phyloP scores from a whole-genome alignment of 768 basidiomycete species.

The Nidularia sp. region DNA sequence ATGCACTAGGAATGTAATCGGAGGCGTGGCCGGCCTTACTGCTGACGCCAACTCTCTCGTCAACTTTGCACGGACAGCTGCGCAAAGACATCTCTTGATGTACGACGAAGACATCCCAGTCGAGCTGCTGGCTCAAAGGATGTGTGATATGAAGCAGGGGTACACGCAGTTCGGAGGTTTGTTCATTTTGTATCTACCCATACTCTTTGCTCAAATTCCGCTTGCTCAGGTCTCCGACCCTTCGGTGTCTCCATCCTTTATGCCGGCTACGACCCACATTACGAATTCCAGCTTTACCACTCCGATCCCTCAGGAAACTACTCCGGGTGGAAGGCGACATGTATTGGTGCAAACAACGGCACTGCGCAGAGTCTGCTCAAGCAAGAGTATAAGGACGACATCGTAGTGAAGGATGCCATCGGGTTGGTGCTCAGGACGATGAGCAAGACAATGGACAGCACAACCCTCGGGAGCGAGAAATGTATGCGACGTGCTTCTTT shows the following conservation, averaged over 20 bases:
- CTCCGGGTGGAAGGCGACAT: constrained; percentile 97
- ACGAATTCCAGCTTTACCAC: constrained; percentile 96
- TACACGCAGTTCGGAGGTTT: constrained; percentile 95
- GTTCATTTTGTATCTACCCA: constrained; percentile 11
- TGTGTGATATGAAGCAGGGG: constrained; percentile 98
- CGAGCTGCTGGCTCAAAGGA: constrained; percentile 86
- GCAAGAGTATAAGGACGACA: constrained; percentile 98
- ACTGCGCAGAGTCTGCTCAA: constrained; percentile 93
- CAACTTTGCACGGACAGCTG: constrained; percentile 88
- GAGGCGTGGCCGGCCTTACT: constrained; percentile 92
- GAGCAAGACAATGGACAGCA: constrained; percentile 99
- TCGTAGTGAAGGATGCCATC: constrained; percentile 86
- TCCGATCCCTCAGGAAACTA: constrained; percentile 99
- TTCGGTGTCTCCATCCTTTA: constrained; percentile 98
- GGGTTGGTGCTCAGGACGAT: constrained; percentile 90
- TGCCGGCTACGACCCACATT: constrained; percentile 94
- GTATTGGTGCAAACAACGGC: constrained; percentile 97
- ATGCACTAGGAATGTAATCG: constrained; percentile 78
- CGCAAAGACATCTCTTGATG: constrained; percentile 80
- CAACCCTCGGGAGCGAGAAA: constrained; percentile 94
- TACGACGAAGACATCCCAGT: constrained; percentile 99
- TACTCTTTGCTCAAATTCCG: background rate
- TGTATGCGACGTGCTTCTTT: constrained; percentile 44
- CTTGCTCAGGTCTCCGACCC: constrained; percentile 79
- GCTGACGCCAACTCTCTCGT: constrained; percentile 98